Percentiles rank a stretch among this genome's conserved stretches.
These are phyloP conservation scores for Sphagnum tenellum DNA, from an alignment of 225 moss, liverwort and hornwort genomes.

Conservation along the genomic window DNA sequence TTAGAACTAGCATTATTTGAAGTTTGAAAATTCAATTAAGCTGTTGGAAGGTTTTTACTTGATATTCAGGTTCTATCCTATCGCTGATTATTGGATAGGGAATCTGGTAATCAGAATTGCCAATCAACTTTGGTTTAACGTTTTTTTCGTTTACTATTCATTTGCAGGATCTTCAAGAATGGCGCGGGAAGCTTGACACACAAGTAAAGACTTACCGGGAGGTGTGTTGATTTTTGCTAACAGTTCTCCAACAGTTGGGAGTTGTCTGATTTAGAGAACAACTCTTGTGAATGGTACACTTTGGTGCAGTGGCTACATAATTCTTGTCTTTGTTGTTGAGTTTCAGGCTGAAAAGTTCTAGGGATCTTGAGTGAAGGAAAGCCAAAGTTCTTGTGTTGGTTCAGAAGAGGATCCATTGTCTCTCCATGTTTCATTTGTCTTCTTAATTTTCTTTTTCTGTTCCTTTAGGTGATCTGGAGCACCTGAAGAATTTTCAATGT, in stretches of 20 bases:
- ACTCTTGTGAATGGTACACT: neutral
- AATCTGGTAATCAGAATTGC: neutral
- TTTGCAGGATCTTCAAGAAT: constrained; percentile 77
- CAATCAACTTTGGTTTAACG: neutral
- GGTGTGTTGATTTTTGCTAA: constrained; percentile 22
- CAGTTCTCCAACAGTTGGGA: too few relatives aligned
- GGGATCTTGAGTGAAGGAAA: too few relatives aligned
- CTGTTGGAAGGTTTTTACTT: neutral
- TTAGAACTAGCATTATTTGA: neutral
- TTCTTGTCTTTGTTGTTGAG: too few relatives aligned
- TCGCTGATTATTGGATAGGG: neutral
- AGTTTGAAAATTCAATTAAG: neutral
- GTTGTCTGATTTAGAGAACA: neutral
- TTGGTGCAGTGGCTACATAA: neutral
- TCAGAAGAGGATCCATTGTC: too few relatives aligned
- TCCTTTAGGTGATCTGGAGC: too few relatives aligned
- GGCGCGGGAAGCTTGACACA: constrained; percentile 84
- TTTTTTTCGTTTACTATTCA: neutral
- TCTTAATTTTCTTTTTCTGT: too few relatives aligned
- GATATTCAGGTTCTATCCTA: neutral
- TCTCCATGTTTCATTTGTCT: too few relatives aligned
- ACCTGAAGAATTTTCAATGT: too few relatives aligned
- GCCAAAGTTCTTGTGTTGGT: too few relatives aligned
- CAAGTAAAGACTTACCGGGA: constrained; percentile 91
- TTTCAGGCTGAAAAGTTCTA: too few relatives aligned